A percentile compares a stretch with the other conserved stretches of the same genome.
Conservation (phyloP, 805 yeast species). For the Suhomyces sp. region DNA sequence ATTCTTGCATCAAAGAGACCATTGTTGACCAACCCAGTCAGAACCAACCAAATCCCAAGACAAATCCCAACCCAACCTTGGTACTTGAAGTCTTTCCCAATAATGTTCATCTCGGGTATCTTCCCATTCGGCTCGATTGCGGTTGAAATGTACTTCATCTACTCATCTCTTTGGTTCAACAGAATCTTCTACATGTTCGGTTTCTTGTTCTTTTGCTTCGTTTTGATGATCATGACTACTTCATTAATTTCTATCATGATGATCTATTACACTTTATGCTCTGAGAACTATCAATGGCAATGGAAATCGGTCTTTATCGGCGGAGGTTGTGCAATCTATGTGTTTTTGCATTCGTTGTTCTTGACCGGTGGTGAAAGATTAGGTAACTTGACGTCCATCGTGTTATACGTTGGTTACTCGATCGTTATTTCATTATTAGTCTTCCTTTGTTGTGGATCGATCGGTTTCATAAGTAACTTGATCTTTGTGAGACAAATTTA, state of each 20-base stretch:
- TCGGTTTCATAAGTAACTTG: constrained; percentile 77
- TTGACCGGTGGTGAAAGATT: constrained; percentile 62
- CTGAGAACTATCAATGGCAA: constrained; percentile 96
- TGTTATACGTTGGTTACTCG: constrained; percentile 82
- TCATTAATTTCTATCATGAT: constrained; percentile 75
- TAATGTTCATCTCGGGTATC: constrained; percentile 76
- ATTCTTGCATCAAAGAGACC: constrained; percentile 66
- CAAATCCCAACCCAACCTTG: constrained; percentile 92
- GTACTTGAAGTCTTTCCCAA: constrained; percentile 66
- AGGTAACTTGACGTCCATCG: constrained; percentile 71
- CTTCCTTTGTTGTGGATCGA: constrained; percentile 82
- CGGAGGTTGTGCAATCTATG: constrained; percentile 85
- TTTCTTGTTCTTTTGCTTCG: constrained; percentile 81
- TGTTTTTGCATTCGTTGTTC: constrained; percentile 77
- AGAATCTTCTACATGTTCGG: constrained; percentile 97
- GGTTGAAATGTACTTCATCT: constrained; percentile 90
- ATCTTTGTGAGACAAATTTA: constrained; percentile 77
- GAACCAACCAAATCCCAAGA: constrained; percentile 93
- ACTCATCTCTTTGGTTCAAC: constrained; percentile 90
- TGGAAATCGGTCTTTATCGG: constrained; percentile 88
- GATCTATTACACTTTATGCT: constrained; percentile 78
- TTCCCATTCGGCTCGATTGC: constrained; percentile 95
- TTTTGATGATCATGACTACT: constrained; percentile 80
- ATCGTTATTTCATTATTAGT: constrained; percentile 63
- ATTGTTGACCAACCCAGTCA: constrained; percentile 66